Evolutionary conservation across 2,329 filamentous ascomycete genomes (phyloP), one percentile per base, ranked within the genome.

Genomic region (Tolypocladium sp.): DNA sequence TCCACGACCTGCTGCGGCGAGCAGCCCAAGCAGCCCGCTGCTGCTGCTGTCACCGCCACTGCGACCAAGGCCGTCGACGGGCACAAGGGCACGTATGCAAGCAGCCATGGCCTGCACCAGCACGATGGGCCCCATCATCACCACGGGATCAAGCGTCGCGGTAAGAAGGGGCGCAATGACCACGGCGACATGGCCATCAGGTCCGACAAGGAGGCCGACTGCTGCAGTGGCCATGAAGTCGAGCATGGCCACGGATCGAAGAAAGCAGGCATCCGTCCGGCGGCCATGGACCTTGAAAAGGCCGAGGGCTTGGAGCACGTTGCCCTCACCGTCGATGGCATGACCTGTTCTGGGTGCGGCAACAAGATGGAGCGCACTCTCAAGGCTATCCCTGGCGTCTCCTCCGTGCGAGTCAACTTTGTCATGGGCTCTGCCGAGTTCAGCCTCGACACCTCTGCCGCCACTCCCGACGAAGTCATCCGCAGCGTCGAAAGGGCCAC

Each of bases 391-490:
- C n/a, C 61, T 3, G 72, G 71, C 3, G 69, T 74, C 0, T 70
- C 69, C 2, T 63, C 66, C 3, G 67, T 70, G 2, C 68, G 65
- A 0, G 71, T 76, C 60, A 74, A 74, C 59, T 76, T 75, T 42
- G 71, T 75, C 62, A 71, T 71, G 65, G 72, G 72, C 4, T 69
- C 66, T 8, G 74, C 68, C 46, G 72, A 75, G 25, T 71, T 76
- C 54, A 62, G 56, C 6, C 33, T 74, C 2, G 67, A 74, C 53
- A 58, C 59, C 0, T 61, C 64, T 1, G 53, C 65, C 10, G 66
- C 62, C 10, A 68, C 62, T 2, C 63, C 63, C 1, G 68, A 70
- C 4, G 64, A 70, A 5, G 66, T 71, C 20, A 63, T 73, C 7
- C 67, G 64, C 33, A 59, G 56, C 44, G 64, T 63, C 1, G 66